Base-by-base conservation (phyloP, 2,329 filamentous ascomycete genomes). In the Remersonia thermophila region DNA sequence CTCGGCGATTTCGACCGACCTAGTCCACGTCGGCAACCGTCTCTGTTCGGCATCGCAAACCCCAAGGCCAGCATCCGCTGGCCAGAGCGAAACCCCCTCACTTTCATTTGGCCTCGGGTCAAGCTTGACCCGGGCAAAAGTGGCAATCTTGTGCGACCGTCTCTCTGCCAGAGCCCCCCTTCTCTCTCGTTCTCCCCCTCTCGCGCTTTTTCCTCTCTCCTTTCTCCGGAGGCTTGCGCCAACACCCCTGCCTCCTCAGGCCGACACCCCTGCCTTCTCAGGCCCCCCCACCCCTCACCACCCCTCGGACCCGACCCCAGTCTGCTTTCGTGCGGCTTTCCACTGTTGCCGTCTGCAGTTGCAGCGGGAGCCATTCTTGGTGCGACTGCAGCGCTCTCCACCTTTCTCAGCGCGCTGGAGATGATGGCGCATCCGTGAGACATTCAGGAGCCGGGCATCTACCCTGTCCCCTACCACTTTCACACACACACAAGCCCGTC, bases 391-490 rank as follows among this genome's bases (percentile, higher is more conserved):
- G 39, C 40, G 32, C 41, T 37, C 32, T 38, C 40, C 38, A 39
- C 39, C 32, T 28, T 32, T 41, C 32, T 33, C 30, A 36, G 31
- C 39, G 20, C 36, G 36, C 37, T 36, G 30, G 33, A 39, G 42
- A 40, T 30, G 33, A 51, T 51, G 49, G 48, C 42, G 43, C 40
- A 39, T 37, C 35, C 45, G 40, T 51, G 48, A 51, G 45, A 44
- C 39, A 41, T 34, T 44, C 33, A 5, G 39, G 33, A 30, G 37
- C 38, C 40, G 37, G 37, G 35, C 40, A 41, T 34, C 39, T 38
- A 40, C 37, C 37, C 25, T 29, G 23, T 34, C 36, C 27, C 33
- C 33, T 32, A 27, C 27, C 32, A 31, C n/a, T n/a, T n/a, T n/a
- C n/a, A n/a, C n/a, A n/a, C 30, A 36, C 30, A 34, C 39, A 36